Evolutionary conservation across 306 rosid genomes (phyloP), one percentile per base, ranked within the genome.

Genomic region (Argentina anserina): DNA sequence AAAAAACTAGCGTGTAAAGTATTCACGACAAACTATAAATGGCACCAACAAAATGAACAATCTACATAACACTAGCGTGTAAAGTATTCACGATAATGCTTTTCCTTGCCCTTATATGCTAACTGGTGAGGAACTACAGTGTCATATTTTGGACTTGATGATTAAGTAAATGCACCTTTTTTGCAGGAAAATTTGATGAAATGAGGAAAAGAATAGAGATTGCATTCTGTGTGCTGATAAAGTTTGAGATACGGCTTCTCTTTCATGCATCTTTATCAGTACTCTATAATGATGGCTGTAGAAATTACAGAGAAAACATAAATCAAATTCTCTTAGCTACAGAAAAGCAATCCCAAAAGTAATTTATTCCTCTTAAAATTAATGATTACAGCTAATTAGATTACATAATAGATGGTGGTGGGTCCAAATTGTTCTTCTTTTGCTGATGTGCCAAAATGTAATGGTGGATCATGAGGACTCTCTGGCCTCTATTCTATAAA

Each of bases 351-450:
- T 10, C 28, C 15, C 65, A 52, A 23, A 37, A 23, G 37, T n/a
- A 7, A 26, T 17, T 67, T 45, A 17, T 14, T 66, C 13, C 70
- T 15, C 2, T 41, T 18, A 7, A 67, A 26, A 26, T 67, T 7
- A 67, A 41, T 42, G 23, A 43, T 17, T 14, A 34, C 18, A 20
- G 23, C 3, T 59, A 59, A 15, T 13, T 28, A 8, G 46, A 28
- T 67, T 46, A 45, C 56, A 33, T 33, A 33, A 33, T 33, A 71
- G 29, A 15, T 55, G 20, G 53, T 52, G 60, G 69, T 66, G 78
- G 74, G 77, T 65, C 77, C 77, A 78, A 41, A 41, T 45, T 34
- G 18, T 41, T n/a, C 43, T 46, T 50, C 39, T 13, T 65, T 37
- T 53, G 59, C 68, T 65, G 69, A 65, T 45, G 56, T 58, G 42